Evolutionary conservation across 768 basidiomycete genomes (phyloP).

Genomic region (Chlorophyllum brunneum): DNA sequence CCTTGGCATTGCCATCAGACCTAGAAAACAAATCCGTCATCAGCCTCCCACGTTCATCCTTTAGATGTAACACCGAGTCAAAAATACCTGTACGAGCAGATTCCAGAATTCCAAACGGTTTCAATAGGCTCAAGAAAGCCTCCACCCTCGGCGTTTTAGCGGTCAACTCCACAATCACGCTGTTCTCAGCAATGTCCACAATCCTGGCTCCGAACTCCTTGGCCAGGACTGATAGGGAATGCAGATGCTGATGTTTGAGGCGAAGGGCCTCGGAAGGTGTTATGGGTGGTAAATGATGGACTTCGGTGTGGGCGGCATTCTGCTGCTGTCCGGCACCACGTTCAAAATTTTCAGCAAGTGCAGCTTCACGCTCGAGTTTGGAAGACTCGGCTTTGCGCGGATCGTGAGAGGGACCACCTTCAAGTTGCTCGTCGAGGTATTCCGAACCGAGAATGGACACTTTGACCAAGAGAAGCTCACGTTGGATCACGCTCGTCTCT

Average conservation of each 20-base stretch:
- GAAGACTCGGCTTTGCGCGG: constrained; percentile 44
- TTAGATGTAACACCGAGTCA: constrained; percentile 7
- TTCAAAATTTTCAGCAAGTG: constrained; percentile 78
- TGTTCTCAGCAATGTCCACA: constrained; percentile 93
- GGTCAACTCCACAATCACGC: constrained; percentile 91
- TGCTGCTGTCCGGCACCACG: constrained; percentile 40
- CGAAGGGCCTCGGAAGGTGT: constrained; percentile 86
- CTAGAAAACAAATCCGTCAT: constrained; percentile 32
- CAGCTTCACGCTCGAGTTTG: constrained; percentile 69
- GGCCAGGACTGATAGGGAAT: constrained; percentile 81
- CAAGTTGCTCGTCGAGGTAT: constrained; percentile 89
- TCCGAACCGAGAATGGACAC: constrained; percentile 97
- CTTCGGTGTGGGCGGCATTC: neutral
- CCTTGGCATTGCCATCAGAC: constrained; percentile 97
- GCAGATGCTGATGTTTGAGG: constrained; percentile 83
- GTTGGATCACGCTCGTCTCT: constrained; percentile 83
- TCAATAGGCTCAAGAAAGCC: constrained; percentile 86
- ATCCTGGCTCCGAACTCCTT: constrained; percentile 89
- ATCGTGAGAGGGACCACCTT: constrained; percentile 81
- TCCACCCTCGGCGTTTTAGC: constrained; percentile 91
- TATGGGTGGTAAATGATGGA: constrained; percentile 33
- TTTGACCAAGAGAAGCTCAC: constrained; percentile 93
- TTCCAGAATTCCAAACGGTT: constrained; percentile 95
- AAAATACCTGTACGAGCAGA: constrained; percentile 86
- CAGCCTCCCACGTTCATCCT: constrained; percentile 1